Percentiles rank a stretch among this genome's conserved stretches.
Evolutionary conservation across 169 alveolate genomes (phyloP).

Genomic region (Eimeria acervulina): DNA sequence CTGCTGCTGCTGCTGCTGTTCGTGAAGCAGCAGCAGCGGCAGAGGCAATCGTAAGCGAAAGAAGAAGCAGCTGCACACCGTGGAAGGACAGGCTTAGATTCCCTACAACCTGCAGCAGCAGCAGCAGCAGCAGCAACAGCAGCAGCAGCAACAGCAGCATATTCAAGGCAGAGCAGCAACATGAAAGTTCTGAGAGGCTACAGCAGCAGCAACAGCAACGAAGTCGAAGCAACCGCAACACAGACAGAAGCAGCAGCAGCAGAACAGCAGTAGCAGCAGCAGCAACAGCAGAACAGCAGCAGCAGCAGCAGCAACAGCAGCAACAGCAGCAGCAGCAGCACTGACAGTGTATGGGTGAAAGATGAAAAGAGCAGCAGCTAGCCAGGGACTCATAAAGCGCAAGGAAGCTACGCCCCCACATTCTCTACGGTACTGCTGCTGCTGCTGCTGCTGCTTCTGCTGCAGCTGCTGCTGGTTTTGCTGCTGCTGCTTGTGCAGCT

Average conservation of each 20-base stretch:
- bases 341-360: conserved; percentile 31
- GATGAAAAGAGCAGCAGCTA: conserved; percentile 38
- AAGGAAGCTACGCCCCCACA: neutral
- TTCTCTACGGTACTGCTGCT: neutral
- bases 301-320: conserved; percentile 48
- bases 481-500: conserved; percentile 6
- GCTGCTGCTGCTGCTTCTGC: conserved; percentile 6
- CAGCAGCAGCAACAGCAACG: conserved; percentile 10
- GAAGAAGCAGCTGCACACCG: neutral
- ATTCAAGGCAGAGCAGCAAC: neutral
- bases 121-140: conserved; percentile 4
- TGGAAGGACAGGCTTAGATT: neutral
- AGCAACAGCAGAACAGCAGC: neutral
- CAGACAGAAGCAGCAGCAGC: neutral
- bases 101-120: conserved; percentile 26
- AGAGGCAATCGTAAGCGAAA: neutral
- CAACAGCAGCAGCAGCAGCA: conserved; percentile 35
- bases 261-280: conserved; percentile 13
- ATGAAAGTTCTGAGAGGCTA: neutral
- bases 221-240: neutral
- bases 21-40: neutral
- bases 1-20: neutral
- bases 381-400: neutral
- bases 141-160: conserved; percentile 9
- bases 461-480: neutral